These are phyloP conservation scores for Neoboletus magnificus DNA, from an alignment of 768 basidiomycete species.

Conservation along the genomic window DNA sequence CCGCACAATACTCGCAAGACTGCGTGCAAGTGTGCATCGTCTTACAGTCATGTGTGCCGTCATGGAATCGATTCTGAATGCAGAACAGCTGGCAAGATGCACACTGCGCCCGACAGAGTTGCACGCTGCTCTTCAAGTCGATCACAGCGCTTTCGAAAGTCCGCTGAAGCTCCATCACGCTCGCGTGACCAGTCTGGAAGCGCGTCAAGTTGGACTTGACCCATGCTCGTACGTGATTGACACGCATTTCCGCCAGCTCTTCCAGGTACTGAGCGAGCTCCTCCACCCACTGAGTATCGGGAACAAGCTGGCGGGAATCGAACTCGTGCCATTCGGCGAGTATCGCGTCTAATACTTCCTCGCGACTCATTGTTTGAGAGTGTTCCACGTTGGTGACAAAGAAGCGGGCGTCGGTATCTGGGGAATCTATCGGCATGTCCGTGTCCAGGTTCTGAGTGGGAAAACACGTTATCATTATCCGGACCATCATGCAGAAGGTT, in stretches of 20 bases:
- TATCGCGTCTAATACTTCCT: slow-evolving; percentile 13
- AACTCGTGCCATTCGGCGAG: slow-evolving; percentile 31
- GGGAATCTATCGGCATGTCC: slow-evolving; percentile 36
- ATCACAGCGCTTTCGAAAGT: slow-evolving; percentile 41
- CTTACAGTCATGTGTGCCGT: slow-evolving; percentile 45
- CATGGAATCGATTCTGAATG: slow-evolving; percentile 45
- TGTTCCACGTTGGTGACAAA: slow-evolving; percentile 25
- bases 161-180: slow-evolving; percentile 43
- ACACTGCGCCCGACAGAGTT: slow-evolving; percentile 53
- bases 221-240: slow-evolving; percentile 50
- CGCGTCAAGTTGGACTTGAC: slow-evolving; percentile 45
- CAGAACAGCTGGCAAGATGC: slow-evolving; percentile 48
- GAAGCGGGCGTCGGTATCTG: slow-evolving; percentile 38
- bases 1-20: slow-evolving; percentile 42
- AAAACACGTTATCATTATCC: neutral
- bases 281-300: slow-evolving; percentile 43
- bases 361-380: slow-evolving; percentile 12
- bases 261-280: slow-evolving; percentile 40
- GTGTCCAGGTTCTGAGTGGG: slow-evolving; percentile 51
- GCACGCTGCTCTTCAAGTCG: slow-evolving; percentile 45
- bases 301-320: slow-evolving; percentile 30
- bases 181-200: slow-evolving; percentile 45
- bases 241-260: slow-evolving; percentile 41
- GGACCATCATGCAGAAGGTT: neutral
- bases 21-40: slow-evolving; percentile 47